Conservation (phyloP, 2,329 filamentous ascomycete species). For the Venturiaceae sp. region DNA sequence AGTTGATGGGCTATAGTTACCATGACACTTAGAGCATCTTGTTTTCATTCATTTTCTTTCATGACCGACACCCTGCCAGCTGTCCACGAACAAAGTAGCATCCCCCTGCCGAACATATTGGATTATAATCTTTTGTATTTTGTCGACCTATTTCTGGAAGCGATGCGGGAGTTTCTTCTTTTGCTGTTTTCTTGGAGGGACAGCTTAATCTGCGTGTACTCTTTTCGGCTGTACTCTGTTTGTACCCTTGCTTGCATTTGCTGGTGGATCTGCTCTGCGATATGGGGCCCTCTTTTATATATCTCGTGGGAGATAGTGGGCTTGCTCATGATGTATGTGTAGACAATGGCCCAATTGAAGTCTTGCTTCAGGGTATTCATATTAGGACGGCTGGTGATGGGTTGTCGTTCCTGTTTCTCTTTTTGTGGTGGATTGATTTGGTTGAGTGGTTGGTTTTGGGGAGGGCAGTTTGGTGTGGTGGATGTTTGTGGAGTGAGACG, state of each 20-base stretch:
- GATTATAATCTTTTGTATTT: conserved; percentile 8
- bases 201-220: not conserved
- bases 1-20: conserved; percentile 24
- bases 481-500: not conserved
- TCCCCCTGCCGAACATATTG: not conserved
- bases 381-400: not conserved
- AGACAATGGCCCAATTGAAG: not conserved
- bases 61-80: not conserved
- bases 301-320: not conserved
- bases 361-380: not conserved
- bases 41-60: not conserved
- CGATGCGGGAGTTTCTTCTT: not conserved
- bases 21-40: not conserved
- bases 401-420: not conserved
- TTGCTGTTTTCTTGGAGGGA: not conserved
- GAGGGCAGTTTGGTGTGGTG: not conserved
- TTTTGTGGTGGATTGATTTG: not conserved
- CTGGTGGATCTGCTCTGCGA: not conserved
- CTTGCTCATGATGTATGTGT: conserved; percentile 1
- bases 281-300: not conserved
- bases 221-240: not conserved
- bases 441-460: not conserved
- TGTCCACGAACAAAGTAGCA: not conserved
- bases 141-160: not conserved
- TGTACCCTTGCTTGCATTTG: not conserved